A percentile compares a stretch with the other conserved stretches of the same genome.
Evolutionary conservation across 768 basidiomycete genomes (phyloP).

Genomic region (Zangia roseola): DNA sequence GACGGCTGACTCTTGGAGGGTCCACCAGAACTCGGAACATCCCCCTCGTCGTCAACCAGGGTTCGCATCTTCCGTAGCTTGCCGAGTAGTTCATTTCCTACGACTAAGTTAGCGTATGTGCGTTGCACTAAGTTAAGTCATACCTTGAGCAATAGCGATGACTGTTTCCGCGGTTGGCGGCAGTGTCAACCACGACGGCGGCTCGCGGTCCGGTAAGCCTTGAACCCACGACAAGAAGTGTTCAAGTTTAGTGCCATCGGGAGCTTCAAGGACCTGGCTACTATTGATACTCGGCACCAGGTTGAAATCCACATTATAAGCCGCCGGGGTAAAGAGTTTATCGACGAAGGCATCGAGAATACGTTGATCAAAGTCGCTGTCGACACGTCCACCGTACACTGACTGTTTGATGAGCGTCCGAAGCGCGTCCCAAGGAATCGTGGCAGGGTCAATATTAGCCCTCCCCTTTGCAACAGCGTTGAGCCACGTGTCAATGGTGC

Average conservation of each 20-base stretch:
- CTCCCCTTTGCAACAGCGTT: constrained; percentile 77
- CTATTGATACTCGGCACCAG: constrained; percentile 69
- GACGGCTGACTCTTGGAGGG: constrained; percentile 61
- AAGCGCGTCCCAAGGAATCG: constrained; percentile 95
- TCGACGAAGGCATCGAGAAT: constrained; percentile 94
- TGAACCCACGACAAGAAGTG: constrained; percentile 92
- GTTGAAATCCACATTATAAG: constrained; percentile 93
- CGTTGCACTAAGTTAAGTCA: constrained; percentile 9
- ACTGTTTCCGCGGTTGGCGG: constrained; percentile 91
- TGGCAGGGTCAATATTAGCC: constrained; percentile 87
- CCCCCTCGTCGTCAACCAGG: constrained; percentile 83
- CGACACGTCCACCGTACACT: constrained; percentile 91
- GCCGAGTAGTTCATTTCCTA: constrained; percentile 78
- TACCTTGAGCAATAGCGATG: constrained; percentile 90
- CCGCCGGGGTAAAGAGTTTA: constrained; percentile 77
- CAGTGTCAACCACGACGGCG: constrained; percentile 91
- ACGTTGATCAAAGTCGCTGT: constrained; percentile 93
- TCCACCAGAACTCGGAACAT: constrained; percentile 48
- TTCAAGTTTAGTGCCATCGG: constrained; percentile 90
- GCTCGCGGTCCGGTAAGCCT: constrained; percentile 86
- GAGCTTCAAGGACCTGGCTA: constrained; percentile 60
- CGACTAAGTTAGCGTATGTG: constrained; percentile 3
- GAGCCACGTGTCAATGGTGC: constrained; percentile 92
- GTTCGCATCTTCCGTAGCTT: constrained; percentile 94
- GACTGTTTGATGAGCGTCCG: constrained; percentile 92